Evolutionary conservation across 179 eudicot species (phyloP).

Genomic region (Silene vulgaris): DNA sequence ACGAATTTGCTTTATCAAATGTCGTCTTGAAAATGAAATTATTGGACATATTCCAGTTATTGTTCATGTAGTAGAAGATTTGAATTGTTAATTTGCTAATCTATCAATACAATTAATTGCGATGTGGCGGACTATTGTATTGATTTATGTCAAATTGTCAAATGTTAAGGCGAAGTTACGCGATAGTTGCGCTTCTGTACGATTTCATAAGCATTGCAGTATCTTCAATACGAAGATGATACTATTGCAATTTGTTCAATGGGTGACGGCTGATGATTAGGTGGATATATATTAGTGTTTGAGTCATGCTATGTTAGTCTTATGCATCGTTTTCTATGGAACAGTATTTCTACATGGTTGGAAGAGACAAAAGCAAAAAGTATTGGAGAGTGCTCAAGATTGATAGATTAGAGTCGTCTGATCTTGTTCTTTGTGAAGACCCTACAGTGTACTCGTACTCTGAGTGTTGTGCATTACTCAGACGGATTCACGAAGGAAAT

Average conservation of each 20-base stretch:
- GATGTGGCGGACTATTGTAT: background rate
- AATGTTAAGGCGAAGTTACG: background rate
- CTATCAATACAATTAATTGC: background rate
- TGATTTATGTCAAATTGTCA: background rate
- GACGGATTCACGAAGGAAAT: constrained; percentile 84
- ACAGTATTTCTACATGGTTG: constrained; percentile 90
- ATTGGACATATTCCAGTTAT: background rate
- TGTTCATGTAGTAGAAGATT: background rate
- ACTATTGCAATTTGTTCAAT: background rate
- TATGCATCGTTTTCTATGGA: constrained; percentile 19
- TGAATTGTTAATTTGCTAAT: background rate
- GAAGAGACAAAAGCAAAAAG: constrained; percentile 66
- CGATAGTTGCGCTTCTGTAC: background rate
- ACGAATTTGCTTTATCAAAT: background rate
- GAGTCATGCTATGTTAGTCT: constrained; percentile 8
- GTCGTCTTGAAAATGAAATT: background rate
- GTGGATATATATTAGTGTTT: background rate
- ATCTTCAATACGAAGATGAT: background rate
- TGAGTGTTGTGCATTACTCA: constrained; percentile 62
- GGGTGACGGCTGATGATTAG: background rate
- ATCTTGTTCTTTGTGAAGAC: constrained; percentile 68
- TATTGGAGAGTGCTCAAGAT: constrained; percentile 82
- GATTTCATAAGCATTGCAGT: constrained; percentile 5
- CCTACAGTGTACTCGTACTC: constrained; percentile 57
- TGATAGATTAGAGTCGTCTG: constrained; percentile 71